These are phyloP conservation scores for Candida succiphila DNA, from an alignment of 805 yeast species.

Conservation along the genomic window DNA sequence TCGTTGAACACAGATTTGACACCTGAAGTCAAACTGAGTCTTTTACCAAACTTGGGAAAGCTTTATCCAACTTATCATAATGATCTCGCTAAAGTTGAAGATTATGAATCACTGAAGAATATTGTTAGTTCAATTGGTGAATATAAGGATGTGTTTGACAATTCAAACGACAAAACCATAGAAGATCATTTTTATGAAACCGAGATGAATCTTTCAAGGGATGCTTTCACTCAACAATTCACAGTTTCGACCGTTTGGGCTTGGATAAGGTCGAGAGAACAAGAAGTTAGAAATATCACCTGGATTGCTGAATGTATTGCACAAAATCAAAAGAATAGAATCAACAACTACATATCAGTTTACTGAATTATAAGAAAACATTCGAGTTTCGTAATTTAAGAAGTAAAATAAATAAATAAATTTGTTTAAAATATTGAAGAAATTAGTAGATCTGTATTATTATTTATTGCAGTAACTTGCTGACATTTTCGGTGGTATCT, in stretches of 20 bases:
- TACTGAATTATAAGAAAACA: too few relatives aligned
- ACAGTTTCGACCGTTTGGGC: conserved; percentile 89
- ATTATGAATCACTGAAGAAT: conserved; percentile 69
- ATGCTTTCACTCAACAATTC: conserved; percentile 95
- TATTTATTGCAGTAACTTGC: too few relatives aligned
- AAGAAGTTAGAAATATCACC: conserved; percentile 94
- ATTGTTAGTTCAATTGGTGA: conserved; percentile 58
- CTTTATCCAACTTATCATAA: conserved; percentile 64
- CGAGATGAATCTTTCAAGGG: conserved; percentile 87
- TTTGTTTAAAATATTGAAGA: too few relatives aligned
- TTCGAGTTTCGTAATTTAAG: too few relatives aligned
- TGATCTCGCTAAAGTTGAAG: conserved; percentile 68
- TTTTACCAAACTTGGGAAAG: conserved; percentile 78
- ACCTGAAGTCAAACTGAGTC: conserved; percentile 55
- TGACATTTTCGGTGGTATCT: too few relatives aligned
- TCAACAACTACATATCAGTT: conserved; percentile 83
- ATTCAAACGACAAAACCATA: conserved; percentile 44
- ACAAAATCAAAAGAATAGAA: conserved; percentile 92
- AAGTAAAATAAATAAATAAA: too few relatives aligned
- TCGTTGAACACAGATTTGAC: conserved; percentile 77
- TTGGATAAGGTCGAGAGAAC: conserved; percentile 93
- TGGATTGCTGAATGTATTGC: conserved; percentile 99
- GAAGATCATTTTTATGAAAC: conserved; percentile 91
- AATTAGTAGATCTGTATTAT: too few relatives aligned
- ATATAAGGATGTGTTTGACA: conserved; percentile 49